phyloP scores from a whole-genome alignment of 164 flowering plant genomes.

The Vitis riparia region DNA sequence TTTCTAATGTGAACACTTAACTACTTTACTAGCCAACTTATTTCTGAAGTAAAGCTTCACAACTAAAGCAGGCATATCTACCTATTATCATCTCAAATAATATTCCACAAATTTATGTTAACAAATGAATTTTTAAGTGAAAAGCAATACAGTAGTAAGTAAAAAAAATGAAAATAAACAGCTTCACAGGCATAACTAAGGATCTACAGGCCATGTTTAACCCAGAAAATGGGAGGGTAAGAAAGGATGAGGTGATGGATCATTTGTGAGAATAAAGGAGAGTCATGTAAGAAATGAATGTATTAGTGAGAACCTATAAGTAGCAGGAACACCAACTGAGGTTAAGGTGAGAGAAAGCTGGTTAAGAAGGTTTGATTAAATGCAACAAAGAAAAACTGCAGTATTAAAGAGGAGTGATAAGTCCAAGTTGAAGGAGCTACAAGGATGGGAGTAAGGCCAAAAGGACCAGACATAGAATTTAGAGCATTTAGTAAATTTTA shows the following conservation, averaged over 20 bases:
- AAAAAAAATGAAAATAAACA: not conserved
- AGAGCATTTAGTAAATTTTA: too few relatives aligned
- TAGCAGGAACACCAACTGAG: too few relatives aligned
- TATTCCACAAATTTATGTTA: not conserved
- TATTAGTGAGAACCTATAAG: not conserved
- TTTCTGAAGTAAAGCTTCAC: not conserved
- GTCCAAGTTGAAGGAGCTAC: too few relatives aligned
- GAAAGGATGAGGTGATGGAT: not conserved
- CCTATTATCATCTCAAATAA: not conserved
- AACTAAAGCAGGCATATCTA: not conserved
- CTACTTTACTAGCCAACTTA: not conserved
- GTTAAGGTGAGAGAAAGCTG: too few relatives aligned
- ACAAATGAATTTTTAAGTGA: not conserved
- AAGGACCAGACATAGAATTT: too few relatives aligned
- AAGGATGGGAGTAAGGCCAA: too few relatives aligned
- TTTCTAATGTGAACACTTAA: not conserved
- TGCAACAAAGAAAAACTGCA: too few relatives aligned
- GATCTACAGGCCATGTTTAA: conserved; percentile 1
- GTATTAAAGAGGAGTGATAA: too few relatives aligned
- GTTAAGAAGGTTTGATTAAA: too few relatives aligned
- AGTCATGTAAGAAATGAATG: not conserved
- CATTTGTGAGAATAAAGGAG: not conserved
- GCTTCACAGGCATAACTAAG: not conserved
- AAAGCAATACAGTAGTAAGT: not conserved
- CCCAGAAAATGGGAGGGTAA: not conserved